phyloP scores from a whole-genome alignment of 2,329 filamentous ascomycete genomes.

The Apiospora malaysiana region DNA sequence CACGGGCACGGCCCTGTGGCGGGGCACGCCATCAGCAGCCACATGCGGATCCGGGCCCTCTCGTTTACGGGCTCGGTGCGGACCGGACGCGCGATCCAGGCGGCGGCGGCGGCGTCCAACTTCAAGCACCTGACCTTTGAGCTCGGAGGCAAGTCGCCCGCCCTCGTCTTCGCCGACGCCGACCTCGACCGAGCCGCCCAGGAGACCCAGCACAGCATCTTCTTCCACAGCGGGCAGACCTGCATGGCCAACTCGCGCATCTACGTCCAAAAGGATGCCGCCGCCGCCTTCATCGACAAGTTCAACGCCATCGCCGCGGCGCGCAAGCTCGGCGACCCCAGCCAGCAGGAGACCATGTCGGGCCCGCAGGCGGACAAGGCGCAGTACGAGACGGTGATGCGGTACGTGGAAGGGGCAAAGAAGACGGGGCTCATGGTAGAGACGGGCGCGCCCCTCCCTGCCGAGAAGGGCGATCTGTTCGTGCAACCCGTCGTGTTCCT shows the following conservation, averaged over 20 bases:
- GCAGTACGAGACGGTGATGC: constrained; percentile 54
- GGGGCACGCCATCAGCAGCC: constrained; percentile 69
- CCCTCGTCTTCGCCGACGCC: constrained; percentile 69
- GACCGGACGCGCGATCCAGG: constrained; percentile 76
- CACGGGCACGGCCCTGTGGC: constrained; percentile 71
- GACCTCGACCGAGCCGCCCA: constrained; percentile 69
- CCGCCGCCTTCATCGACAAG: constrained; percentile 60
- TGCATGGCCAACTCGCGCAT: constrained; percentile 65
- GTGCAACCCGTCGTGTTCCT: constrained; percentile 54
- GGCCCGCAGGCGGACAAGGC: constrained; percentile 58
- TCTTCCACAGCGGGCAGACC: constrained; percentile 61
- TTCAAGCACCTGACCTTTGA: constrained; percentile 71
- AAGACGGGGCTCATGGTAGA: constrained; percentile 36
- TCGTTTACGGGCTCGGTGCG: constrained; percentile 78
- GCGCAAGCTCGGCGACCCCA: constrained; percentile 46
- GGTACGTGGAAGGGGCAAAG: constrained; percentile 53
- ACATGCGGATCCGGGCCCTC: constrained; percentile 73
- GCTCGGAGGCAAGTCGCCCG: constrained; percentile 71
- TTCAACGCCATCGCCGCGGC: constrained; percentile 56
- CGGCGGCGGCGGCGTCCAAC: constrained; percentile 67
- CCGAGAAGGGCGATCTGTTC: constrained; percentile 43
- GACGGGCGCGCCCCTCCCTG: constrained; percentile 26
- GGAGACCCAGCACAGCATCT: constrained; percentile 49
- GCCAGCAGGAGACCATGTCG: constrained; percentile 38
- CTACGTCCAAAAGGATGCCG: constrained; percentile 60